phyloP scores from a whole-genome alignment of 129 eudicot genomes.

The Calendula officinalis region DNA sequence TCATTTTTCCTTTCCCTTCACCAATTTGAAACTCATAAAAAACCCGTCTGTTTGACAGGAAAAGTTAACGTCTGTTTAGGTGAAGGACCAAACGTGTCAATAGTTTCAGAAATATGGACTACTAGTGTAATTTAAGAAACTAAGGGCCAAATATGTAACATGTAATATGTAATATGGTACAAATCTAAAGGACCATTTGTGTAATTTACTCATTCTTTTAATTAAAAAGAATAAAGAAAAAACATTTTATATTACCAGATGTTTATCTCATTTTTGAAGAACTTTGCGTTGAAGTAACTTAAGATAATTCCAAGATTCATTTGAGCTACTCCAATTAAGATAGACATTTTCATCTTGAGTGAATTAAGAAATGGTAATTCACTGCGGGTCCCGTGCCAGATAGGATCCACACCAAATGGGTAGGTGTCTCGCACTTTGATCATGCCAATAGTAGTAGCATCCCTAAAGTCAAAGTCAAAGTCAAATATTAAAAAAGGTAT shows the following conservation, averaged over 20 bases:
- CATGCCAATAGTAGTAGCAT: conserved; percentile 71
- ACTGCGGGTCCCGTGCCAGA: conserved; percentile 87
- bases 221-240: too few species aligned
- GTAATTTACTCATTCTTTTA: too few species aligned
- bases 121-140: too few species aligned
- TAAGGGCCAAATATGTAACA: too few species aligned
- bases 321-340: conserved; percentile 78
- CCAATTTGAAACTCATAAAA: too few species aligned
- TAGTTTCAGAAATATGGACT: too few species aligned
- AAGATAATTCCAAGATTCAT: conserved; percentile 88
- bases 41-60: too few species aligned
- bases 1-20: too few species aligned
- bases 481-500: conserved; percentile 3
- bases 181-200: too few species aligned
- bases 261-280: conserved; percentile 62
- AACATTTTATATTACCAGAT: conserved; percentile 46
- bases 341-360: conserved; percentile 94
- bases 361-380: conserved; percentile 91
- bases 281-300: conserved; percentile 76
- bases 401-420: conserved; percentile 94
- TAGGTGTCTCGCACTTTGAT: conserved; percentile 71
- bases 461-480: conserved; percentile 43
- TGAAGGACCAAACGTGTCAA: too few species aligned
- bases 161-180: too few species aligned
- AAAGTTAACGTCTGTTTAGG: too few species aligned